Base-by-base conservation (phyloP, 1,284 basidiomycete genomes). In the Thelephora terrestris region DNA sequence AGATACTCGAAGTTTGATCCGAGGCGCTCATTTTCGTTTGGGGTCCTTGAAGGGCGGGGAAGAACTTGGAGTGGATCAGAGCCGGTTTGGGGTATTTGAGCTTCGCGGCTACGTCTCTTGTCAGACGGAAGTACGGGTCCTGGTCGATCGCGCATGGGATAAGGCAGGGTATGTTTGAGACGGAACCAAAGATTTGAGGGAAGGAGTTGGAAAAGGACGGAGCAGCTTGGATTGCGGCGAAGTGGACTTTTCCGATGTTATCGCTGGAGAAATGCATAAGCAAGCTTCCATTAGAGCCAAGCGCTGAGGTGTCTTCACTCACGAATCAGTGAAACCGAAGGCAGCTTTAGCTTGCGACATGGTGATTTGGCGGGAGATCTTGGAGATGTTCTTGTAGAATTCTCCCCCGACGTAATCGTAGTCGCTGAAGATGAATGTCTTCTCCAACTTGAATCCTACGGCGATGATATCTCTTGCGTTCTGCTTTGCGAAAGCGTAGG, bases 111-210 rank as follows among this genome's bases (percentile, higher is more conserved):
- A 93, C 90, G 64, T 99, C 96, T 44, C 96, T 85, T 39, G 95
- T 98, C 49, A 98, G 76, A 48, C 96, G 91, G 80, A 99, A 99
- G 74, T 98, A 96, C 4, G 86, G 86, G 61, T 90, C 86, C 62
- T 99, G 96, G 67, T 99, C 96, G 61, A 99, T 99, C 14, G 96
- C 96, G 62, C 95, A 99, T 2, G 96, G 96, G 58, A 99, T 99
- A 38, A 99, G 74, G 61, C 84, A 90, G 0, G 95, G 94, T 46
- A 98, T 80, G 65, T 93, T 88, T 52, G 81, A 79, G 47, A 73
- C 73, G 9, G 79, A 74, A 53, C 94, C 94, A 61, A 94, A 99
- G 60, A 99, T 99, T 57, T 99, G 91, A 9, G 96, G 95, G 75
- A 99, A 99, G 21, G 94, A 97, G 68, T 93, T 97, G 58, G 91